phyloP scores from a whole-genome alignment of 768 basidiomycete genomes.

The Podaxis rugospora region DNA sequence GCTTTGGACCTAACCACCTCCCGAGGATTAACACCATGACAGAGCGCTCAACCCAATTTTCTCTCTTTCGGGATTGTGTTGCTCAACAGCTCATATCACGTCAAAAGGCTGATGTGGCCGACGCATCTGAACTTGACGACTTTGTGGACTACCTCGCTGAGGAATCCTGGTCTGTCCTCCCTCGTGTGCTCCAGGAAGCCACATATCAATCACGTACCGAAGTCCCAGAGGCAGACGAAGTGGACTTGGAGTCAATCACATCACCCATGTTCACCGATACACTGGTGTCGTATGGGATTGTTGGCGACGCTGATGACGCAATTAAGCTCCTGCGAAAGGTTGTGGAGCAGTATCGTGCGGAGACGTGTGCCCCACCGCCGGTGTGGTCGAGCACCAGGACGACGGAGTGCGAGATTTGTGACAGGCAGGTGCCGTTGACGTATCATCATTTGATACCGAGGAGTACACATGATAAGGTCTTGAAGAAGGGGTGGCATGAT shows the following conservation, averaged over 20 bases:
- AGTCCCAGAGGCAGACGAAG: slow-evolving; percentile 23
- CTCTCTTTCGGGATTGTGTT: slow-evolving; percentile 13
- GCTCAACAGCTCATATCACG: background rate
- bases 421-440: slow-evolving; percentile 50
- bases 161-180: slow-evolving; percentile 45
- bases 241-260: slow-evolving; percentile 33
- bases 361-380: slow-evolving; percentile 45
- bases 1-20: background rate
- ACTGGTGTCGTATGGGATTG: slow-evolving; percentile 44
- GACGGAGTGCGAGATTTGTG: slow-evolving; percentile 55
- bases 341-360: slow-evolving; percentile 36
- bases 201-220: slow-evolving; percentile 31
- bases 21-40: background rate
- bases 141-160: slow-evolving; percentile 47
- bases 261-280: slow-evolving; percentile 45
- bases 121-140: slow-evolving; percentile 37
- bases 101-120: slow-evolving; percentile 13
- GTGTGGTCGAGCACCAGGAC: slow-evolving; percentile 50
- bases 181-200: slow-evolving; percentile 27
- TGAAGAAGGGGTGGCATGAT: slow-evolving; percentile 55
- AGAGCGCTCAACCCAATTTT: background rate
- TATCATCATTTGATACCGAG: slow-evolving; percentile 61
- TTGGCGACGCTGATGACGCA: slow-evolving; percentile 36
- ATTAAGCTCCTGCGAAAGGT: slow-evolving; percentile 34
- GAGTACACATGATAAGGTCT: slow-evolving; percentile 46